Percentiles rank a stretch among this genome's conserved stretches.
Conservation (phyloP, 495 filamentous ascomycete species). For the Neurospora sp. region DNA sequence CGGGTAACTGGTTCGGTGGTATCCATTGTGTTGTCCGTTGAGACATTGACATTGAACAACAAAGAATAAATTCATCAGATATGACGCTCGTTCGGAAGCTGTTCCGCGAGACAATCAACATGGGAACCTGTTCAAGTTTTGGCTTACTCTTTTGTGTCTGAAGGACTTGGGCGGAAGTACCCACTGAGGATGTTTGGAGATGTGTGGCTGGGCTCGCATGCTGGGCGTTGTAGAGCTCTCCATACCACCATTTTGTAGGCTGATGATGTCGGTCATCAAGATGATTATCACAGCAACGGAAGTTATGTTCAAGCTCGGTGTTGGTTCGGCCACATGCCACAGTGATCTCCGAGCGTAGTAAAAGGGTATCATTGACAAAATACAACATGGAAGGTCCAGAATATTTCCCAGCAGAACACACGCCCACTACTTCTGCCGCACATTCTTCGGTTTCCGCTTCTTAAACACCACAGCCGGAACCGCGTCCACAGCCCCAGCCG, state of each 20-base stretch:
- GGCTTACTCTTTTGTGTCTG: not conserved
- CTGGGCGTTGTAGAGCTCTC: not conserved
- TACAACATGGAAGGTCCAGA: not conserved
- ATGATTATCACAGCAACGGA: not conserved
- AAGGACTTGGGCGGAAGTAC: not conserved
- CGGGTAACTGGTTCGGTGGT: not conserved
- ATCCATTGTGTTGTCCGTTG: not conserved
- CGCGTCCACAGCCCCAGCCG: not conserved
- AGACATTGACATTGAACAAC: not conserved
- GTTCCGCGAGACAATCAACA: not conserved
- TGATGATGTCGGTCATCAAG: not conserved
- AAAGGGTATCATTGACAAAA: constrained; percentile 11
- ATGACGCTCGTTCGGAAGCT: not conserved
- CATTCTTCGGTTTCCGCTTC: constrained; percentile 76
- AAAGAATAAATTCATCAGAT: not conserved
- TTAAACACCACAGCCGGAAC: constrained; percentile 61
- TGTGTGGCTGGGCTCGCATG: not conserved
- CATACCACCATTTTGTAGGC: not conserved
- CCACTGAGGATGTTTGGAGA: not conserved
- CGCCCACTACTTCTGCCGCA: constrained; percentile 40
- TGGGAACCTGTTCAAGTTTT: not conserved
- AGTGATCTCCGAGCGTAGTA: not conserved
- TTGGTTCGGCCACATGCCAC: not conserved
- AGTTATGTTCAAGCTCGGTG: not conserved
- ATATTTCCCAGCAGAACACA: not conserved